phyloP scores from a whole-genome alignment of 176 grass and related monocot genomes.

The Tillandsia leiboldiana region DNA sequence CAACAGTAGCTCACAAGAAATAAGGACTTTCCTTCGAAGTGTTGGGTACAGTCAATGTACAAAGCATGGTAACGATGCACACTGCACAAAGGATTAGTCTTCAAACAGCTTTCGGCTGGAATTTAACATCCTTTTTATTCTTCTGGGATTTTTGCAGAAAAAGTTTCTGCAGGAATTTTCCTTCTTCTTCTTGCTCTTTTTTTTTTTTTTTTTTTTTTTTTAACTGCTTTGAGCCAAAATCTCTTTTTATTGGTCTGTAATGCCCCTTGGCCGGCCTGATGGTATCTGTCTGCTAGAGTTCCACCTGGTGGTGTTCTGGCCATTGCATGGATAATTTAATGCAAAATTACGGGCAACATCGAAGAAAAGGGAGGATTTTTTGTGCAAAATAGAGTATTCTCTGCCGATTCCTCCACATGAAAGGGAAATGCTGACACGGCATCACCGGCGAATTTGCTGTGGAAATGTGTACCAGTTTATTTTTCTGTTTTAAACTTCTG shows the following conservation, averaged over 20 bases:
- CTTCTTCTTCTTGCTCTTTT: no score
- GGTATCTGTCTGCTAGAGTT: no score
- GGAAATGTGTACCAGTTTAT: not conserved
- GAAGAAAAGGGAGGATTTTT: no score
- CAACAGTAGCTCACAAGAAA: conserved; percentile 63
- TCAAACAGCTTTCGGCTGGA: not conserved
- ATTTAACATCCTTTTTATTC: not conserved
- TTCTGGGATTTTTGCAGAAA: no score
- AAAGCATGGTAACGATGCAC: conserved; percentile 51
- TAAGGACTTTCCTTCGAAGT: conserved; percentile 69
- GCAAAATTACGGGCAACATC: no score
- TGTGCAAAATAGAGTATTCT: not conserved
- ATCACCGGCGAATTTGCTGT: not conserved
- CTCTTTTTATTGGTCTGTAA: no score
- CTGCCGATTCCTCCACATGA: not conserved
- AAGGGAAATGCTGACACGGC: not conserved
- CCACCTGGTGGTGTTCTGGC: no score
- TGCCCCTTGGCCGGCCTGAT: no score
- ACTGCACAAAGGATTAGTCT: conserved; percentile 63
- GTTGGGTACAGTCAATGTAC: conserved; percentile 67
- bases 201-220: no score
- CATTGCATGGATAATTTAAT: no score
- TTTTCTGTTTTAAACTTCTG: not conserved
- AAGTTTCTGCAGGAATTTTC: no score
- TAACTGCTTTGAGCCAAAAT: no score